These are phyloP conservation scores for Epichloe bromicola DNA, from an alignment of 2,329 filamentous ascomycete genomes.

Conservation along the genomic window DNA sequence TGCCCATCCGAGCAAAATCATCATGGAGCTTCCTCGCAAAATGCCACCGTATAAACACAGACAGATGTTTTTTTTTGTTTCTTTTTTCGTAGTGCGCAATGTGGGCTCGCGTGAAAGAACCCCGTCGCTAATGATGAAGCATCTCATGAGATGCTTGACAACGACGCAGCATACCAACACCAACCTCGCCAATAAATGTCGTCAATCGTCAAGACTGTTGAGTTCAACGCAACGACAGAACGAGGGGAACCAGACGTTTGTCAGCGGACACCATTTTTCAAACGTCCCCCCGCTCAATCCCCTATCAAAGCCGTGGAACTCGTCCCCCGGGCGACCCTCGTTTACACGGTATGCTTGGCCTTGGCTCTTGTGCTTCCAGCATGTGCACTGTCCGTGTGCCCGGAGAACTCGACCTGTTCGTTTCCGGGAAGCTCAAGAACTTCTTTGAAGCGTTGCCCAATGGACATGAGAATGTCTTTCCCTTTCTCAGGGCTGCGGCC, in stretches of 20 bases:
- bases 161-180: not conserved
- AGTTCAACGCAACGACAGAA: not conserved
- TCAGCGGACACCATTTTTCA: constrained; percentile 13
- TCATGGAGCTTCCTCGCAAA: constrained; percentile 16
- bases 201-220: not conserved
- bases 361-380: constrained; percentile 90
- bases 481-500: constrained; percentile 70
- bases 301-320: not conserved
- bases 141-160: not conserved
- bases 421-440: constrained; percentile 64
- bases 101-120: not conserved
- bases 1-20: not conserved
- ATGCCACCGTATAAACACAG: constrained; percentile 19
- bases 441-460: constrained; percentile 87
- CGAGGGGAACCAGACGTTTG: not conserved
- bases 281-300: constrained; percentile 9
- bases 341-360: constrained; percentile 78
- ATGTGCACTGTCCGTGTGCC: constrained; percentile 88
- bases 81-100: not conserved
- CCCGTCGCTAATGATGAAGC: not conserved
- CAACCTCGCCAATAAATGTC: not conserved
- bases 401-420: constrained; percentile 86
- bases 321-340: not conserved
- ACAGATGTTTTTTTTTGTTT: not conserved
- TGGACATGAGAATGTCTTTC: constrained; percentile 68